Conservation (phyloP, 2,329 filamentous ascomycete species). For the Neopestalotiopsis rosae region DNA sequence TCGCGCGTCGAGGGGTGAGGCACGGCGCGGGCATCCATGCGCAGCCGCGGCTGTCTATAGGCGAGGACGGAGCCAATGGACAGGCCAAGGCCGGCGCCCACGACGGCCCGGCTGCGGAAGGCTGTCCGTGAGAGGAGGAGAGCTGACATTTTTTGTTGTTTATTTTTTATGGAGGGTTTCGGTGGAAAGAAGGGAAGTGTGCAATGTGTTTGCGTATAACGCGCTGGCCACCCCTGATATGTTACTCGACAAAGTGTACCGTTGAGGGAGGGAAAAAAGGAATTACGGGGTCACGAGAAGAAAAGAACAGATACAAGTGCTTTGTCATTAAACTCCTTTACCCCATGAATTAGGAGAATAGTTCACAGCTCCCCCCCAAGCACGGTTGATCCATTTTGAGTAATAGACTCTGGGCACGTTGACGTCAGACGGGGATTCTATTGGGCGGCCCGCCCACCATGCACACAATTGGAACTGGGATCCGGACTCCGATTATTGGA, state of each 20-base stretch:
- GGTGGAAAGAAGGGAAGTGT: neutral
- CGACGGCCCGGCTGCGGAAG: constrained; percentile 33
- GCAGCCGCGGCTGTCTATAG: constrained; percentile 27
- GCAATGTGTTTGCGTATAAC: too few species aligned
- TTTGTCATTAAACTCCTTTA: too few species aligned
- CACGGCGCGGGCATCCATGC: constrained; percentile 28
- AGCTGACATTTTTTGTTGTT: constrained; percentile 16
- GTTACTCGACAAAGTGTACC: too few species aligned
- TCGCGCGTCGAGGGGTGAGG: constrained; percentile 23
- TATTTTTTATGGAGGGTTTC: neutral
- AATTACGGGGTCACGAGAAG: too few species aligned
- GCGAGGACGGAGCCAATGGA: constrained; percentile 38
- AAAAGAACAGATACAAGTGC: neutral
- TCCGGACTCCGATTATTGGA: neutral
- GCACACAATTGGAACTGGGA: neutral
- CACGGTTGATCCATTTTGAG: neutral
- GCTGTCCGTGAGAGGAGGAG: constrained; percentile 32
- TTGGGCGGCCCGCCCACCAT: constrained; percentile 1
- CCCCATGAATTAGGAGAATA: neutral
- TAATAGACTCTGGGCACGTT: constrained; percentile 1
- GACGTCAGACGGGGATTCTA: constrained; percentile 7
- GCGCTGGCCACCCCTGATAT: neutral
- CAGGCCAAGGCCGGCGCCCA: constrained; percentile 40
- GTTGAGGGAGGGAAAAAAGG: too few species aligned
- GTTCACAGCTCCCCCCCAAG: neutral